Conservation (phyloP, 1,284 basidiomycete species). For the Pulchroboletus neoregius region DNA sequence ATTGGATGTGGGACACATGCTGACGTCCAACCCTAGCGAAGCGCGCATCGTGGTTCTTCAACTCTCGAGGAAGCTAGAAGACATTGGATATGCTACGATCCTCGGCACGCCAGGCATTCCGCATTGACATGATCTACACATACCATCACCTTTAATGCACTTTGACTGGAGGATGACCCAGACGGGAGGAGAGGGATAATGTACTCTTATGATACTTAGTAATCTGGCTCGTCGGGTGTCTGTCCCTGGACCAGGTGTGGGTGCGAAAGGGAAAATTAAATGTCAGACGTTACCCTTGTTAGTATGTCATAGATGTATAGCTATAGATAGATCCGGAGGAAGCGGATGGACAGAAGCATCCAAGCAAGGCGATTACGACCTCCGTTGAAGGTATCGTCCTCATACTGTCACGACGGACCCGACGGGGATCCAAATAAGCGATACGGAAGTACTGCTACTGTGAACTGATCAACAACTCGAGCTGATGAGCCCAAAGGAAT, state of each 20-base stretch:
- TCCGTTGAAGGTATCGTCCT: constrained; percentile 4
- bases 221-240: constrained; percentile 25
- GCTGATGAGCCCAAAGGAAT: not conserved
- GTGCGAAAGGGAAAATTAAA: constrained; percentile 26
- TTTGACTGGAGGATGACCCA: constrained; percentile 6
- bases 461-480: not conserved
- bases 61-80: constrained; percentile 53
- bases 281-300: constrained; percentile 18
- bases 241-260: constrained; percentile 28
- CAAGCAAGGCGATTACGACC: constrained; percentile 22
- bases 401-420: constrained; percentile 22
- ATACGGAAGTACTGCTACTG: constrained; percentile 4
- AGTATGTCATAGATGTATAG: constrained; percentile 19
- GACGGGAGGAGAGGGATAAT: constrained; percentile 12
- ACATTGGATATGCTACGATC: constrained; percentile 15
- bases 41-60: constrained; percentile 87
- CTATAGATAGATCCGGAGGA: constrained; percentile 19
- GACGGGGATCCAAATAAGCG: constrained; percentile 20
- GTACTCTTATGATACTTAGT: constrained; percentile 25
- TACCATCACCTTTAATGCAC: constrained; percentile 33
- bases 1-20: constrained; percentile 6
- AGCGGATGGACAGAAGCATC: constrained; percentile 10
- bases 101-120: constrained; percentile 13
- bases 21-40: constrained; percentile 53
- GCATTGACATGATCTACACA: constrained; percentile 37